Conservation (phyloP, 139 green algal species). For the Zygnema cylindricum region DNA sequence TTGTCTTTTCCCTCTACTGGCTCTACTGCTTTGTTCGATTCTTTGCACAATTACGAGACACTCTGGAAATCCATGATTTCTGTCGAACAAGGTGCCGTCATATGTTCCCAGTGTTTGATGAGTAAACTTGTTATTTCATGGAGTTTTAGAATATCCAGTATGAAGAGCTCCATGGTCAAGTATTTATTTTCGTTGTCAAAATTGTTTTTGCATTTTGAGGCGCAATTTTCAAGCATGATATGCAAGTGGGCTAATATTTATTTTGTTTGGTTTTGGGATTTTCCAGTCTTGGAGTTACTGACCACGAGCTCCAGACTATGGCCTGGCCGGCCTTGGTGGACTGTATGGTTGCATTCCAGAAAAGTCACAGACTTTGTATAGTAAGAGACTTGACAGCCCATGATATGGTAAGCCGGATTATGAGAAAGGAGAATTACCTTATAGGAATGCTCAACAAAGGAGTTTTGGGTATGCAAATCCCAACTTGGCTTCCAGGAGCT, state of each 20-base stretch:
- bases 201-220: not conserved
- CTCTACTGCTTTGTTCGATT: slow-evolving; percentile 60
- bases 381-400: slow-evolving; percentile 83
- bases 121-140: not conserved
- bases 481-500: slow-evolving; percentile 62
- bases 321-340: slow-evolving; percentile 88
- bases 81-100: slow-evolving; percentile 20
- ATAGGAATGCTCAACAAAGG: slow-evolving; percentile 86
- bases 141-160: not conserved
- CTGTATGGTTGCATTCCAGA: slow-evolving; percentile 83
- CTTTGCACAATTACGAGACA: slow-evolving; percentile 42
- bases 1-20: slow-evolving; percentile 79
- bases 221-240: too few species aligned
- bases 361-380: slow-evolving; percentile 78
- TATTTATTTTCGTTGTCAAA: not conserved
- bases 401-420: slow-evolving; percentile 88
- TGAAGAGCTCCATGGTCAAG: not conserved
- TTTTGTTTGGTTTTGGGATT: too few species aligned
- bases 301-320: slow-evolving; percentile 75
- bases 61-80: slow-evolving; percentile 55
- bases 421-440: slow-evolving; percentile 95
- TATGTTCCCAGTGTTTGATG: not conserved
- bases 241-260: too few species aligned
- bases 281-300: slow-evolving; percentile 33
- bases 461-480: slow-evolving; percentile 73